These are phyloP conservation scores for Aspergillus texensis DNA, from an alignment of 2,329 filamentous ascomycete species.

Conservation along the genomic window DNA sequence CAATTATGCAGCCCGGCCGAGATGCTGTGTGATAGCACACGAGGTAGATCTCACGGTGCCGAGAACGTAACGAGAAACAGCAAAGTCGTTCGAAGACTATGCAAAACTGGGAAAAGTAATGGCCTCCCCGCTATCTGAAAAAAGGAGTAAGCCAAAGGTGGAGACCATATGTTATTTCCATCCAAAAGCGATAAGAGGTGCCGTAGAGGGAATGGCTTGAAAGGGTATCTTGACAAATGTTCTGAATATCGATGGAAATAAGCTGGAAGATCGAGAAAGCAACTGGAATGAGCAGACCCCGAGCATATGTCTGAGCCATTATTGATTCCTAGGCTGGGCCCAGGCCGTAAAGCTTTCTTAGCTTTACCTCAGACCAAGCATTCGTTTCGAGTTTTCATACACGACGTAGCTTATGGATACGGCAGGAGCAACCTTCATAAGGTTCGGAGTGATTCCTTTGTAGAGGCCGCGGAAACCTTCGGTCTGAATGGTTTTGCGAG, in stretches of 20 bases:
- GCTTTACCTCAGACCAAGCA: constrained; percentile 57
- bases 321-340: neutral
- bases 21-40: neutral
- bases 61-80: constrained; percentile 6
- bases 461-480: constrained; percentile 88
- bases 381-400: constrained; percentile 84
- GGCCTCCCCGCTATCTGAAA: constrained; percentile 9
- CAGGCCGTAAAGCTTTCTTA: neutral
- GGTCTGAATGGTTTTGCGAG: constrained; percentile 75
- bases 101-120: constrained; percentile 12
- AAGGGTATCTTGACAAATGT: constrained; percentile 36
- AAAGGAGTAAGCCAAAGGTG: constrained; percentile 10
- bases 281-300: neutral
- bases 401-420: constrained; percentile 94
- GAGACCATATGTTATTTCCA: constrained; percentile 17
- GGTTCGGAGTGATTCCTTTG: constrained; percentile 91
- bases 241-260: constrained; percentile 22
- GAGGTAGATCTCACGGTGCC: neutral
- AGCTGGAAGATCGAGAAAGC: constrained; percentile 1
- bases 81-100: constrained; percentile 4
- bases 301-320: no score
- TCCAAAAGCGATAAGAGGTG: constrained; percentile 16
- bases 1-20: constrained; percentile 12
- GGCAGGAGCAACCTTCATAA: constrained; percentile 93
- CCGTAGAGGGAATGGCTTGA: constrained; percentile 24